Evolutionary conservation across 106 monocot genomes (phyloP).

Genomic region (Vanilla planifolia): DNA sequence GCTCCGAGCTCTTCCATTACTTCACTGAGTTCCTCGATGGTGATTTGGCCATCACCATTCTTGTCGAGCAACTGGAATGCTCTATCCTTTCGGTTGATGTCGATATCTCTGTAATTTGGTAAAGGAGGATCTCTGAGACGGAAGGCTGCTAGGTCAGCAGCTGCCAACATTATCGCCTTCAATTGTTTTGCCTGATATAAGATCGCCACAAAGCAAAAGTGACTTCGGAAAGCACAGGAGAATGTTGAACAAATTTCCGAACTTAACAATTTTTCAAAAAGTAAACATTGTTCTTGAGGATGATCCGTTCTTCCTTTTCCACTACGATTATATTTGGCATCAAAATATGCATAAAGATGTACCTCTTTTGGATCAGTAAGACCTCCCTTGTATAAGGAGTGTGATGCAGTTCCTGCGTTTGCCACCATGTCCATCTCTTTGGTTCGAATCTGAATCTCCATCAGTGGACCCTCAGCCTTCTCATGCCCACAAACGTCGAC

Average conservation of each 20-base stretch:
- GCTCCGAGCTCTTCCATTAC: conserved; percentile 96
- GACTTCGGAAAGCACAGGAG: too few relatives aligned
- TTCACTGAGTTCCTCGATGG: conserved; percentile 82
- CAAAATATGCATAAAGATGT: too few relatives aligned
- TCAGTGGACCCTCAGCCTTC: conserved; percentile 28
- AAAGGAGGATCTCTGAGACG: conserved; percentile 68
- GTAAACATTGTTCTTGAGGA: too few relatives aligned
- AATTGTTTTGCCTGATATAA: conserved; percentile 82
- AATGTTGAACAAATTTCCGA: too few relatives aligned
- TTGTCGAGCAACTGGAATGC: conserved; percentile 79
- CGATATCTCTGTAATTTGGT: conserved; percentile 30
- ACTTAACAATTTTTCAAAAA: too few relatives aligned
- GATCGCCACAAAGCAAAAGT: too few relatives aligned
- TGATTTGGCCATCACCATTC: conserved; percentile 91
- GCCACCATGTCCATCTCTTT: conserved; percentile 78
- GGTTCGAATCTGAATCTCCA: conserved; percentile 97
- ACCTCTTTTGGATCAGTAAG: conserved; percentile 90
- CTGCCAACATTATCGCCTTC: conserved; percentile 84
- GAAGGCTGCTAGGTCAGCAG: conserved; percentile 85
- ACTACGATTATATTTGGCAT: too few relatives aligned
- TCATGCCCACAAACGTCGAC: conserved; percentile 55
- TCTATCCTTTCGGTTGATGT: conserved; percentile 31
- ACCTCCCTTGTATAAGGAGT: conserved; percentile 95
- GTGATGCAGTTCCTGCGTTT: conserved; percentile 75
- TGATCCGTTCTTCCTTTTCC: too few relatives aligned